These are phyloP conservation scores for Fusarium bactridioides DNA, from an alignment of 2,329 filamentous ascomycete species.

Conservation along the genomic window DNA sequence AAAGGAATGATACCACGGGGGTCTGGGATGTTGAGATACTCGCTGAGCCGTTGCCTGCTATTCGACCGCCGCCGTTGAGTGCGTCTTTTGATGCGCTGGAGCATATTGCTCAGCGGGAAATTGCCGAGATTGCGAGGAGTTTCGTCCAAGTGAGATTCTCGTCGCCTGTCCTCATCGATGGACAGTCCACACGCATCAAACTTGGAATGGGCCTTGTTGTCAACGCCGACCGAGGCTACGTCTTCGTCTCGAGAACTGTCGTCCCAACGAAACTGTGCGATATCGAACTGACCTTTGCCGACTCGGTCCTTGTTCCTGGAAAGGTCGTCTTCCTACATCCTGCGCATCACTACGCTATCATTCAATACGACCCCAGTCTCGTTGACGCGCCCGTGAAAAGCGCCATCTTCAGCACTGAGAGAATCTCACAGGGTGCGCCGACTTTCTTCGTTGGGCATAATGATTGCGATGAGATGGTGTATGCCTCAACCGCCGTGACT, in stretches of 20 bases:
- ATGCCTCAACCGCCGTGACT: constrained; percentile 92
- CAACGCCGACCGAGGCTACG: constrained; percentile 92
- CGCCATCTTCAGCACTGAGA: constrained; percentile 79
- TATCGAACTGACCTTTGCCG: constrained; percentile 95
- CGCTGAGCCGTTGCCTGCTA: constrained; percentile 78
- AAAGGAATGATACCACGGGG: constrained; percentile 87
- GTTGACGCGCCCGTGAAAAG: constrained; percentile 92
- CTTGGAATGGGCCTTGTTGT: constrained; percentile 95
- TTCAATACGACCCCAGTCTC: constrained; percentile 91
- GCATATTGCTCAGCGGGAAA: constrained; percentile 84
- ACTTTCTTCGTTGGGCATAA: constrained; percentile 98
- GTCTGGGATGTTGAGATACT: constrained; percentile 94
- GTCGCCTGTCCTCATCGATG: constrained; percentile 95
- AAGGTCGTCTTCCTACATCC: constrained; percentile 97
- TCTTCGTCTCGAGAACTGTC: constrained; percentile 90
- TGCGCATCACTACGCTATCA: constrained; percentile 92
- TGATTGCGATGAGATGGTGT: constrained; percentile 89
- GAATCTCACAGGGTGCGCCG: constrained; percentile 89
- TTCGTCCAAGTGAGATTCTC: constrained; percentile 92
- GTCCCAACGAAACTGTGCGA: constrained; percentile 97
- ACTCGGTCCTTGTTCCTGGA: constrained; percentile 91
- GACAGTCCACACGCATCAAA: constrained; percentile 68
- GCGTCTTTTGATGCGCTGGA: constrained; percentile 92
- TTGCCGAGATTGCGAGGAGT: constrained; percentile 89
- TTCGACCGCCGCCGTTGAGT: constrained; percentile 74